A percentile compares a stretch with the other conserved stretches of the same genome.
These are phyloP conservation scores for Torulaspora globosa DNA, from an alignment of 1,139 yeast genomes.

Conservation along the genomic window DNA sequence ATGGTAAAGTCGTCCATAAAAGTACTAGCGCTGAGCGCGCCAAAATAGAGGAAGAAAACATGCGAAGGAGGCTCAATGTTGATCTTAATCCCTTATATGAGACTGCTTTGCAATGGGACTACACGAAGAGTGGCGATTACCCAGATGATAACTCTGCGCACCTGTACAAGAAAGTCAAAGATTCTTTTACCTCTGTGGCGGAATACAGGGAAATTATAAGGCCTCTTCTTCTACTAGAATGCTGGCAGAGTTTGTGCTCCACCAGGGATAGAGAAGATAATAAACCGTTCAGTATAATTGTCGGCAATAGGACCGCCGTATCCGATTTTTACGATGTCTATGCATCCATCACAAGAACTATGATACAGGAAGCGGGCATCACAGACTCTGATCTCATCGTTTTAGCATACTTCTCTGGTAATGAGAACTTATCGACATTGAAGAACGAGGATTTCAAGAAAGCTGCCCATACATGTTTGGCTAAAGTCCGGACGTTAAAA, in stretches of 20 bases:
- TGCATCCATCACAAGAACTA: conserved; percentile 60
- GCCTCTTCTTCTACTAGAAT: conserved; percentile 80
- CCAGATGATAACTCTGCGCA: conserved; percentile 49
- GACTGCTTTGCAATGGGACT: conserved; percentile 74
- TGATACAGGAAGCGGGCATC: conserved; percentile 50
- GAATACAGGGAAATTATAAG: conserved; percentile 68
- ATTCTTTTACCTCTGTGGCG: conserved; percentile 49
- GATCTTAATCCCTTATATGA: conserved; percentile 72
- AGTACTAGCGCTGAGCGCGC: conserved; percentile 38
- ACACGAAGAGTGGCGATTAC: conserved; percentile 50
- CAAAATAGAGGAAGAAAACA: conserved; percentile 67
- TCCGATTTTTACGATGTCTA: conserved; percentile 87
- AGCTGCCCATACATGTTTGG: conserved; percentile 52
- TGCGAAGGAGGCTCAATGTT: conserved; percentile 76
- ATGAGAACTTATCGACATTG: conserved; percentile 22
- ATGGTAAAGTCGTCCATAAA: conserved; percentile 30
- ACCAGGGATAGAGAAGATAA: conserved; percentile 63
- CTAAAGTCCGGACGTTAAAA: conserved; percentile 71
- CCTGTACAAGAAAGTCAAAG: conserved; percentile 41
- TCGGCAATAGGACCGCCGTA: conserved; percentile 78
- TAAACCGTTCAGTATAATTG: conserved; percentile 59
- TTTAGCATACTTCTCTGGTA: conserved; percentile 47
- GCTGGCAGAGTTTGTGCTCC: conserved; percentile 87
- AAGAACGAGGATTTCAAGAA: conserved; percentile 31
- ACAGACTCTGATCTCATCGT: conserved; percentile 79